phyloP scores from a whole-genome alignment of 257 asterid genomes.

The Anisodus acutangulus region DNA sequence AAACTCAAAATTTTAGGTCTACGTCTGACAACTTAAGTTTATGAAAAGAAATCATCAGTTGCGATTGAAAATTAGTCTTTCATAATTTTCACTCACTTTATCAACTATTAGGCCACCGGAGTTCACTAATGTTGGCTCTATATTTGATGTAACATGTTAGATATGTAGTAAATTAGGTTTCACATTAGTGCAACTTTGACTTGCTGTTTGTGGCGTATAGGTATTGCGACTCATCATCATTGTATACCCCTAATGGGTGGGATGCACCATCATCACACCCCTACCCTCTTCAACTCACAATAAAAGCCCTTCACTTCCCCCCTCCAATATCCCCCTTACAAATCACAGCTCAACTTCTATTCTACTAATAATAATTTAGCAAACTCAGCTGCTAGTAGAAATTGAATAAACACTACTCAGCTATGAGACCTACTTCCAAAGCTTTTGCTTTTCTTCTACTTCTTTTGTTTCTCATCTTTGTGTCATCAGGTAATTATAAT shows the following conservation, averaged over 20 bases:
- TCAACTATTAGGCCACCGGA: neutral
- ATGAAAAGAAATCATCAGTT: neutral
- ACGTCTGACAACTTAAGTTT: no score
- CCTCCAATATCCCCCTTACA: slow-evolving; percentile 29
- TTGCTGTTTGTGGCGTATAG: slow-evolving; percentile 44
- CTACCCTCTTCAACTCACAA: slow-evolving; percentile 32
- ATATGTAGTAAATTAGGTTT: slow-evolving; percentile 18
- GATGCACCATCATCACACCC: slow-evolving; percentile 47
- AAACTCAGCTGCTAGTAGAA: neutral
- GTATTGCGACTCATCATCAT: slow-evolving; percentile 74
- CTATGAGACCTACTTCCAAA: slow-evolving; percentile 49
- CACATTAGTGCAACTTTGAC: slow-evolving; percentile 64
- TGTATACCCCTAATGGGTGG: slow-evolving; percentile 46
- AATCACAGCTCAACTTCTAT: slow-evolving; percentile 30
- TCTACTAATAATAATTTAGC: neutral
- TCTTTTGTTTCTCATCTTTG: slow-evolving; percentile 43
- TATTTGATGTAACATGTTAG: slow-evolving; percentile 42
- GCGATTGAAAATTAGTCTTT: neutral
- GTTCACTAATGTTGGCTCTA: neutral
- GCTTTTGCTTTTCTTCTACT: slow-evolving; percentile 33
- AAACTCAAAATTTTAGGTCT: no score
- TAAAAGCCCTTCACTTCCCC: slow-evolving; percentile 41
- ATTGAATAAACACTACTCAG: neutral
- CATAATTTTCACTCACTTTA: neutral
- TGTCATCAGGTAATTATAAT: slow-evolving; percentile 50